Conservation (phyloP, 768 basidiomycete species). For the Tubosaeta sp. region DNA sequence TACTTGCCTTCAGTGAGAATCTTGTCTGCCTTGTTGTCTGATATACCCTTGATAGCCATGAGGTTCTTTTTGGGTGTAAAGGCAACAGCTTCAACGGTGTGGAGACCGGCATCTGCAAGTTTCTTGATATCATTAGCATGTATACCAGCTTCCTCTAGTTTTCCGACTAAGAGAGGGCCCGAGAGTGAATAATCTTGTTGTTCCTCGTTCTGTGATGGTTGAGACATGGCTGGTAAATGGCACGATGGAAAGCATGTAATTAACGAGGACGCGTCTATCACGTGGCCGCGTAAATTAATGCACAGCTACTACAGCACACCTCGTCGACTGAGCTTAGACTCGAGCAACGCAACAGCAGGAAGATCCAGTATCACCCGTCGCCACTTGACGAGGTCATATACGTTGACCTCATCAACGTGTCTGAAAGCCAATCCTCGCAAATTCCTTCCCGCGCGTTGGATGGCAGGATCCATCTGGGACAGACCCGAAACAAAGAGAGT, state of each 20-base stretch:
- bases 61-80: constrained; percentile 95
- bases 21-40: constrained; percentile 96
- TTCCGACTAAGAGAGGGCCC: constrained; percentile 81
- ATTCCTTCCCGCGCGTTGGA: constrained; percentile 66
- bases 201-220: constrained; percentile 49
- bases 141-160: constrained; percentile 86
- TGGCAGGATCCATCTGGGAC: constrained; percentile 45
- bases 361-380: constrained; percentile 77
- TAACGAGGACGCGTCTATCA: constrained; percentile 28
- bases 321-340: constrained; percentile 55
- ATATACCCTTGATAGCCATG: constrained; percentile 91
- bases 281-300: constrained; percentile 26
- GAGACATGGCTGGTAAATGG: constrained; percentile 31
- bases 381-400: constrained; percentile 85
- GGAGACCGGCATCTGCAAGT: constrained; percentile 82
- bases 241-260: not conserved
- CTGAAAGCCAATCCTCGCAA: constrained; percentile 63
- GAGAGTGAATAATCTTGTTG: constrained; percentile 52
- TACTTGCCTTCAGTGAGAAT: constrained; percentile 82
- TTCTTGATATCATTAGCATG: constrained; percentile 92
- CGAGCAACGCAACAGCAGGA: constrained; percentile 76
- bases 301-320: not conserved
- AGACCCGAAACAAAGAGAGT: constrained; percentile 76
- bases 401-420: constrained; percentile 61
- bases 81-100: constrained; percentile 94